Conservation (phyloP, 2,329 filamentous ascomycete species). For the Sarocladium strictum region DNA sequence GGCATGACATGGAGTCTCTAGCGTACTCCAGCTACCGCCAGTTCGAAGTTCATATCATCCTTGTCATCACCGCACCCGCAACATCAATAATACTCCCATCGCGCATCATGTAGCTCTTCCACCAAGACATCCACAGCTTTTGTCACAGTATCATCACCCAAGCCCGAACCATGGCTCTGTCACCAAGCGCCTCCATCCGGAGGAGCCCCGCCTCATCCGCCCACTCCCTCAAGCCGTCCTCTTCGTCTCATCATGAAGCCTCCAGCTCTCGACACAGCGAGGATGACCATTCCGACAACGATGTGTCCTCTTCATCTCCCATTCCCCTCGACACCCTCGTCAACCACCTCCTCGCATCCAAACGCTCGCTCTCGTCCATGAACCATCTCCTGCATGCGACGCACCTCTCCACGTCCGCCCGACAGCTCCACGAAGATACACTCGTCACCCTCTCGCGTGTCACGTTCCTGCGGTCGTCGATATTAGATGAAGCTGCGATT, state of each 20-base stretch:
- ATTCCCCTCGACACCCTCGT: slow-evolving; percentile 69
- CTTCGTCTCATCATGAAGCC: background rate
- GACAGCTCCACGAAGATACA: slow-evolving; percentile 70
- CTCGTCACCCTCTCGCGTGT: slow-evolving; percentile 66
- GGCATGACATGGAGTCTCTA: no score
- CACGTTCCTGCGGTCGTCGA: slow-evolving; percentile 58
- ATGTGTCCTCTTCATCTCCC: slow-evolving; percentile 15
- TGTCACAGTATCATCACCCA: background rate
- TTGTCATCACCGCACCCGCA: background rate
- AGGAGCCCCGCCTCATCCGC: slow-evolving; percentile 31
- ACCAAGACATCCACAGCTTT: background rate
- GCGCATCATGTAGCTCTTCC: slow-evolving; percentile 3
- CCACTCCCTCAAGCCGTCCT: slow-evolving; percentile 22
- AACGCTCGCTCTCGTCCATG: slow-evolving; percentile 80
- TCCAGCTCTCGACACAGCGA: slow-evolving; percentile 12
- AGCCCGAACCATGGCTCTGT: slow-evolving; percentile 27
- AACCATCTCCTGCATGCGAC: slow-evolving; percentile 79
- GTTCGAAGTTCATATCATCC: background rate
- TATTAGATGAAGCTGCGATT: slow-evolving; percentile 49
- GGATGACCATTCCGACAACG: slow-evolving; percentile 17
- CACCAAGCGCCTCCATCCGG: slow-evolving; percentile 27
- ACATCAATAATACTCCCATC: background rate
- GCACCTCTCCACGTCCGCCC: slow-evolving; percentile 73
- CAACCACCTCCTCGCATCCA: slow-evolving; percentile 76
- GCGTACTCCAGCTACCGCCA: no score